A percentile compares a stretch with the other conserved stretches of the same genome.
Conservation (phyloP, 2,329 filamentous ascomycete species). For the Helicocarpus griseus region DNA sequence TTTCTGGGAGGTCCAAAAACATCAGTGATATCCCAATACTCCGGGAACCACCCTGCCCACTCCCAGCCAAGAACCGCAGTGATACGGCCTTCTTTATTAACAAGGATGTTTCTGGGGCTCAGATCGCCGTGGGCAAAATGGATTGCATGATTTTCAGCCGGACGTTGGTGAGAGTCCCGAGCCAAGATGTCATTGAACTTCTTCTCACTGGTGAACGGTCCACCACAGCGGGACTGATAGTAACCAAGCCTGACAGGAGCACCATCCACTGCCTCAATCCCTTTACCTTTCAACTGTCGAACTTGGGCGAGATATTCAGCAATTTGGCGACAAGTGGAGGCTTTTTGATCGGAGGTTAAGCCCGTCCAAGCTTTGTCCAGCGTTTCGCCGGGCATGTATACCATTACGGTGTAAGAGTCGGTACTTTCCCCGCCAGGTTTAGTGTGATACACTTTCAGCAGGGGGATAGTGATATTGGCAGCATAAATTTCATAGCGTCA, state of each 20-base stretch:
- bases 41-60: constrained; percentile 13
- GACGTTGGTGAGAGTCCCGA: not conserved
- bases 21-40: constrained; percentile 9
- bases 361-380: constrained; percentile 2
- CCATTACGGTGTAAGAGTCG: not conserved
- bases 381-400: constrained; percentile 1
- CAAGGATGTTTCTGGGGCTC: constrained; percentile 10
- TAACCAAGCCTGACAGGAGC: not conserved
- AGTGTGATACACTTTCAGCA: not conserved
- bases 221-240: not conserved
- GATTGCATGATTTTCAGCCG: not conserved
- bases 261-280: not conserved
- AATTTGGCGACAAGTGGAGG: not conserved
- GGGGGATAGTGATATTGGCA: constrained; percentile 3
- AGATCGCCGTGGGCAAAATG: constrained; percentile 12
- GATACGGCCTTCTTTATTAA: constrained; percentile 12
- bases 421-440: not conserved
- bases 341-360: not conserved
- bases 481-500: constrained; percentile 1
- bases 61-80: constrained; percentile 17
- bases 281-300: constrained; percentile 4
- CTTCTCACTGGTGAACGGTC: constrained; percentile 7
- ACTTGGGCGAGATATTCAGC: constrained; percentile 3
- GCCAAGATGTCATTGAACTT: constrained; percentile 6
- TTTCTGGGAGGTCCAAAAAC: constrained; percentile 1